phyloP scores from a whole-genome alignment of 495 filamentous ascomycete genomes.

The Xylaria curta region DNA sequence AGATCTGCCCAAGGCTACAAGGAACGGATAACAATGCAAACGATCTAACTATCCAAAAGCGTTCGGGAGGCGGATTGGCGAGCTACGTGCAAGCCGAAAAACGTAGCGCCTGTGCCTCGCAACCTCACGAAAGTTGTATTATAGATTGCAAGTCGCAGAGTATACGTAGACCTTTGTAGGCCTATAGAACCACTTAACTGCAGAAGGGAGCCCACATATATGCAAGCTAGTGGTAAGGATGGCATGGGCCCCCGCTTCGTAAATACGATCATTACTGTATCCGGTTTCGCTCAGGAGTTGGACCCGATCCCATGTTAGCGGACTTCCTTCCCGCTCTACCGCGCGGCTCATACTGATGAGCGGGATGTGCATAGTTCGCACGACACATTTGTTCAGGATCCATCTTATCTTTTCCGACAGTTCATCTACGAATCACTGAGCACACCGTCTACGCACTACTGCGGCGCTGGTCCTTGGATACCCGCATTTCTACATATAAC shows the following conservation, averaged over 20 bases:
- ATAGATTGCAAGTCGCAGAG: no score
- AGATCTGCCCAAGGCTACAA: no score
- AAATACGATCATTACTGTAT: slow-evolving; percentile 3
- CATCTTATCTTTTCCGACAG: background rate
- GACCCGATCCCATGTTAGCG: slow-evolving; percentile 16
- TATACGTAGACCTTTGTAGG: no score
- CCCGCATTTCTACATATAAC: background rate
- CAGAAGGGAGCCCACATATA: background rate
- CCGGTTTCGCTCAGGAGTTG: background rate
- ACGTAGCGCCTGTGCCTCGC: no score
- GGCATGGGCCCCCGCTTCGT: background rate
- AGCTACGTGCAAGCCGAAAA: no score
- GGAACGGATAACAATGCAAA: no score
- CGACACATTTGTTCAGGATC: background rate
- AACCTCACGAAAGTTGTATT: no score
- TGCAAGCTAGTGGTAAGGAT: background rate
- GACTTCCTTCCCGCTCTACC: slow-evolving; percentile 22
- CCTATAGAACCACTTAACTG: background rate
- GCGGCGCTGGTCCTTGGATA: background rate
- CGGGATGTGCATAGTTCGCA: background rate
- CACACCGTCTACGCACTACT: background rate
- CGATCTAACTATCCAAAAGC: no score
- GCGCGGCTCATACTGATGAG: slow-evolving; percentile 12
- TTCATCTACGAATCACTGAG: background rate
- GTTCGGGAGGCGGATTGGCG: no score